These are phyloP conservation scores for Cylindrotheca closterium DNA, from an alignment of 108 stramenopile species.

Conservation along the genomic window DNA sequence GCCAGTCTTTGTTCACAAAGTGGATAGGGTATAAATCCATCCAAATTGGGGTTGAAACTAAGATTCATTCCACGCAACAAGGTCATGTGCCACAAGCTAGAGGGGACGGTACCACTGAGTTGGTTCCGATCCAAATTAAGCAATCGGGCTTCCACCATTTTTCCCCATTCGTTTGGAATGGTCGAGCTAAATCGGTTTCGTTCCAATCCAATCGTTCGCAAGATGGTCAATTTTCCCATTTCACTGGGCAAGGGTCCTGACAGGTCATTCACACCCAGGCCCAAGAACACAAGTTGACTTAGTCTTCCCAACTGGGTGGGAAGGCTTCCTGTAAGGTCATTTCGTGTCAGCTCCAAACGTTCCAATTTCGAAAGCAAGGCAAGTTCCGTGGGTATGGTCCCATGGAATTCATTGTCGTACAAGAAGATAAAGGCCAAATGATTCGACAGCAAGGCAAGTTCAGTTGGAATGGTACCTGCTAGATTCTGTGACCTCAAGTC, in stretches of 20 bases:
- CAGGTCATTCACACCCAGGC: slow-evolving; percentile 30
- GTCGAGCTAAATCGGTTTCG: slow-evolving; percentile 5
- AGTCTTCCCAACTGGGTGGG: background rate
- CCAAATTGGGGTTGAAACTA: background rate
- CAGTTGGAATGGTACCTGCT: slow-evolving; percentile 41
- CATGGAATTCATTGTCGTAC: slow-evolving; percentile 61
- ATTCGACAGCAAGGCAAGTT: slow-evolving; percentile 46
- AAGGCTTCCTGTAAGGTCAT: background rate
- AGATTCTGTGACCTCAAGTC: slow-evolving; percentile 8
- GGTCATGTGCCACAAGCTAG: background rate
- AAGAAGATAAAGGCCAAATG: slow-evolving; percentile 49
- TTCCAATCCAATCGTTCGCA: background rate
- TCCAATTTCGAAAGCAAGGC: slow-evolving; percentile 44
- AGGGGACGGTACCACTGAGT: background rate
- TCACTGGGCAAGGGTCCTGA: slow-evolving; percentile 37
- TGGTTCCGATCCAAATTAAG: slow-evolving; percentile 1
- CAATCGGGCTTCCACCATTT: background rate
- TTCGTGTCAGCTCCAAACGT: background rate
- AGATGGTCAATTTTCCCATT: slow-evolving; percentile 15
- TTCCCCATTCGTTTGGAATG: slow-evolving; percentile 3
- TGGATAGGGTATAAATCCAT: background rate
- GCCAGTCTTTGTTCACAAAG: background rate
- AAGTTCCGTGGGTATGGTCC: slow-evolving; percentile 50
- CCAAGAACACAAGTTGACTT: slow-evolving; percentile 3
- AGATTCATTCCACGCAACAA: background rate